Evolutionary conservation across 257 asterid genomes (phyloP), one percentile per base, ranked within the genome.

Genomic region (Capsicum pubescens): DNA sequence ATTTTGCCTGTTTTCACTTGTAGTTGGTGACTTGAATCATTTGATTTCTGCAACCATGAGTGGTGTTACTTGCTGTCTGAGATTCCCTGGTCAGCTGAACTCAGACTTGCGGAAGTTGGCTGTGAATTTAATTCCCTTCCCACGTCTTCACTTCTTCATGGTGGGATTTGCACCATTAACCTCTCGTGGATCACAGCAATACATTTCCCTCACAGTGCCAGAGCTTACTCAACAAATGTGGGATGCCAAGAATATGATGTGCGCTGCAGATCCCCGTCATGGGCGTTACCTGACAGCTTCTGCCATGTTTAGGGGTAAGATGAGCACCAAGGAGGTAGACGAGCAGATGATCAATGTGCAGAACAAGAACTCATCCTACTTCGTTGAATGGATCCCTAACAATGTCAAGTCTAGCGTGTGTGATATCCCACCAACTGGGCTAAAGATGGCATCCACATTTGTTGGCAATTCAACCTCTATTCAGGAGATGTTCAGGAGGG

Each of bases 161-260:
- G 95, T 91, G 69, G 94, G 94, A 4, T 91, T 92, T 39, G 95
- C 94, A 15, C 95, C 93, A 0, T 91, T 91, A 55, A 91, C 94
- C 78, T 91, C 95, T 1, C 94, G 92, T 5, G 91, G 92, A 0
- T 90, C 95, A 1, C 93, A 92, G 87, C 88, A 90, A 72, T 90
- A 92, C 90, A 35, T 76, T 58, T 86, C 95, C 8, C 92, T 92
- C 80, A 85, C 92, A 9, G 93, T 92, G 60, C 95, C 95, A 0
- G 95, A 92, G 85, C 89, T 89, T 3, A 89, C 95, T 21, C 95
- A 90, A 46, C 93, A 90, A 71, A 90, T 92, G 93, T 92, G 93
- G 95, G 95, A 92, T 12, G 85, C 93, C 2, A 92, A 92, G 89
- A 92, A 90, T 91, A 92, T 92, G 95, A 92, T 92, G 95, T 92